Evolutionary conservation across 2,329 filamentous ascomycete genomes (phyloP).

Genomic region (Monosporascus sp.): DNA sequence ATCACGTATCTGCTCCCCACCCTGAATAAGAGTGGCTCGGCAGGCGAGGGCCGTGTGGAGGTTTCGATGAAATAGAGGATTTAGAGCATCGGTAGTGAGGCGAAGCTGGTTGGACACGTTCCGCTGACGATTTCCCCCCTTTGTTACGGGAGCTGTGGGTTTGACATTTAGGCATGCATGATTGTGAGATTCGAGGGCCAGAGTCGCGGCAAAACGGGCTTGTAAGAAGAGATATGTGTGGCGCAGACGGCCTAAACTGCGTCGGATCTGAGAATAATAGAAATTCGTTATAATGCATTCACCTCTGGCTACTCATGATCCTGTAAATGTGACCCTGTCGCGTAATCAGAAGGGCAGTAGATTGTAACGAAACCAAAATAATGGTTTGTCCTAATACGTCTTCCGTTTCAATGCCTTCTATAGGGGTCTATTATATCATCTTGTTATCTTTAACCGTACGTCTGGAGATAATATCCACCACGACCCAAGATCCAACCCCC

Average conservation of each 20-base stretch:
- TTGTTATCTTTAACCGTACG: too few relatives aligned
- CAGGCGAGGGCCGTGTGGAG: constrained; percentile 85
- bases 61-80: constrained; percentile 60
- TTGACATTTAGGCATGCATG: constrained; percentile 12
- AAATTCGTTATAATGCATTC: constrained; percentile 7
- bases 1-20: constrained; percentile 91
- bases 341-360: too few relatives aligned
- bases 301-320: not conserved
- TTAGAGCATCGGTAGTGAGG: constrained; percentile 5
- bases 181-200: constrained; percentile 7
- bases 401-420: too few relatives aligned
- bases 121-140: not conserved
- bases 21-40: constrained; percentile 62
- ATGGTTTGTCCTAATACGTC: too few relatives aligned
- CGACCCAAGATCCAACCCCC: too few relatives aligned
- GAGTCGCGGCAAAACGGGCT: constrained; percentile 10
- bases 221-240: constrained; percentile 17
- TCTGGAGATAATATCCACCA: too few relatives aligned
- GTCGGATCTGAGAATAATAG: constrained; percentile 17
- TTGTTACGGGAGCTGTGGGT: not conserved
- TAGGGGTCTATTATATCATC: too few relatives aligned
- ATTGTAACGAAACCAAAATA: too few relatives aligned
- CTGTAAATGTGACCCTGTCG: not conserved
- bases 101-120: not conserved
- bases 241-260: constrained; percentile 11